A percentile compares a stretch with the other conserved stretches of the same genome.
These are phyloP conservation scores for Carex littledalei DNA, from an alignment of 176 grass and related monocot species.

Conservation along the genomic window DNA sequence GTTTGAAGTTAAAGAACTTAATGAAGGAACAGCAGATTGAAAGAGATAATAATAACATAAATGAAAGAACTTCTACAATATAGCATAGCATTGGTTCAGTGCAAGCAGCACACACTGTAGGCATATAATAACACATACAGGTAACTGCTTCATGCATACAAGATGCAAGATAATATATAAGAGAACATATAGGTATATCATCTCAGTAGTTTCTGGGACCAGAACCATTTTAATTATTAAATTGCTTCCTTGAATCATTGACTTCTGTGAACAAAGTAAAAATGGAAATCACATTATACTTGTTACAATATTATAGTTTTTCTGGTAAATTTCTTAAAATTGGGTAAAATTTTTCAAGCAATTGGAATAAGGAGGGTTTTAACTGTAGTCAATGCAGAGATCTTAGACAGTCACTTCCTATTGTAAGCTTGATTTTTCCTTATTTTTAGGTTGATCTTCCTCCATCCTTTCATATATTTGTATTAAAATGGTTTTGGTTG, in stretches of 20 bases:
- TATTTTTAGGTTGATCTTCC: background rate
- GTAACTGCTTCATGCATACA: background rate
- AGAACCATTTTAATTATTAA: background rate
- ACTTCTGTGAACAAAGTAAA: background rate
- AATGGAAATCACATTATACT: background rate
- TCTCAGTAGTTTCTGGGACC: background rate
- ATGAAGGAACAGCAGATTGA: background rate
- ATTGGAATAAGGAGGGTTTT: background rate
- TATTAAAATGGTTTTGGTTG: background rate
- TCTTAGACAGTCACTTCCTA: background rate
- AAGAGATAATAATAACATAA: background rate
- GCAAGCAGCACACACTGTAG: background rate
- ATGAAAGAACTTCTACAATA: background rate
- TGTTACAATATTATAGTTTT: background rate
- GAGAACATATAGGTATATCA: background rate
- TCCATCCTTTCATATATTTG: background rate
- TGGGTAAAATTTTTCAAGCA: background rate
- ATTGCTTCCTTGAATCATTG: constrained; percentile 2
- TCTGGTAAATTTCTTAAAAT: background rate
- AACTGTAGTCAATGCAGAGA: background rate
- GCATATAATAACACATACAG: background rate
- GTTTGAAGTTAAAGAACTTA: background rate
- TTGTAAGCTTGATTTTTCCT: background rate
- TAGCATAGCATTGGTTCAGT: background rate
- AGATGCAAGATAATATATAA: background rate